phyloP scores from a whole-genome alignment of 306 rosid genomes.

The Vachellia collinsii region DNA sequence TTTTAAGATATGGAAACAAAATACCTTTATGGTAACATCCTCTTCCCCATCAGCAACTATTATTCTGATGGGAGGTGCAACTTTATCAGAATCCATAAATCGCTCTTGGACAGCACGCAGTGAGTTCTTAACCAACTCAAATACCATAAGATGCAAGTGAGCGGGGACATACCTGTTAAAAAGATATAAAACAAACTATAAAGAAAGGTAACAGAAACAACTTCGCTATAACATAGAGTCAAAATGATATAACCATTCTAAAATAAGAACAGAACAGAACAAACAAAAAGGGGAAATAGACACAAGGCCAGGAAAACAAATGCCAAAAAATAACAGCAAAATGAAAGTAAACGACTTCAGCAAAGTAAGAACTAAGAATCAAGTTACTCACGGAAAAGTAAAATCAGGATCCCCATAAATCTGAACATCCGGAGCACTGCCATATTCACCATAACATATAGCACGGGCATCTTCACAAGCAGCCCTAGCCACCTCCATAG shows the following conservation, averaged over 20 bases:
- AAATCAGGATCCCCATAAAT: constrained; percentile 86
- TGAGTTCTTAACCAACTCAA: constrained; percentile 96
- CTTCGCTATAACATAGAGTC: constrained; percentile 13
- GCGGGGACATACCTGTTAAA: constrained; percentile 80
- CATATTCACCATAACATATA: constrained; percentile 84
- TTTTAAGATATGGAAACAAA: constrained; percentile 4
- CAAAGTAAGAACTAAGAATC: constrained; percentile 23
- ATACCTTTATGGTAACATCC: constrained; percentile 72
- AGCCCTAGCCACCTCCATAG: constrained; percentile 67
- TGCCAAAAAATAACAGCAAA: constrained; percentile 21
- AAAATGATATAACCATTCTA: constrained; percentile 6
- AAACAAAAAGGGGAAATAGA: not conserved
- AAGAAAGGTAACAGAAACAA: constrained; percentile 27
- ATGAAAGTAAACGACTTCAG: constrained; percentile 20
- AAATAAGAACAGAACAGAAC: not conserved
- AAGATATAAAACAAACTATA: constrained; percentile 17
- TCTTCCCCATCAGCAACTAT: constrained; percentile 95
- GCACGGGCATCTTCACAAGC: constrained; percentile 91
- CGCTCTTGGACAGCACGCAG: constrained; percentile 95
- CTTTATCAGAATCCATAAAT: constrained; percentile 77
- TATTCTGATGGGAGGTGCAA: constrained; percentile 71
- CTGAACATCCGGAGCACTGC: constrained; percentile 73
- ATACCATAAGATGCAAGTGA: constrained; percentile 96
- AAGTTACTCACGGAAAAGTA: constrained; percentile 84
- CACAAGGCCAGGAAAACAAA: not conserved